These are phyloP conservation scores for Fusarium piperis DNA, from an alignment of 2,329 filamentous ascomycete species.

Conservation along the genomic window DNA sequence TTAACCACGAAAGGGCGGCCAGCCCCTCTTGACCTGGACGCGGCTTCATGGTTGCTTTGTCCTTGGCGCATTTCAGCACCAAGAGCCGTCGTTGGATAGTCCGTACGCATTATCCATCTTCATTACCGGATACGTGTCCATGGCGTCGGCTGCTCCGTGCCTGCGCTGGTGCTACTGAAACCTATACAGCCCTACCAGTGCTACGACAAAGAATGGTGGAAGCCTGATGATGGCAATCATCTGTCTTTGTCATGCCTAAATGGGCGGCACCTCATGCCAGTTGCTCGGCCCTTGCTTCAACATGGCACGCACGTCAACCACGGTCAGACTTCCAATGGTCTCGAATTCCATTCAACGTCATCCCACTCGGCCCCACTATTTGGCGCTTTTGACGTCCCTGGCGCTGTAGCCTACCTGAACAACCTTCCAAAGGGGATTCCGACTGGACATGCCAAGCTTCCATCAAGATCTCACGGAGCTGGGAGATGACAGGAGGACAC, in stretches of 20 bases:
- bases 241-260: neutral
- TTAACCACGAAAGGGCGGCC: neutral
- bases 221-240: neutral
- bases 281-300: neutral
- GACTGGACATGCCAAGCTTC: slow-evolving; percentile 6
- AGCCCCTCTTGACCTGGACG: neutral
- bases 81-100: neutral
- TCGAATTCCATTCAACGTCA: neutral
- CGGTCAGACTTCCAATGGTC: neutral
- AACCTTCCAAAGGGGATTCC: neutral
- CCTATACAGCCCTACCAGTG: neutral
- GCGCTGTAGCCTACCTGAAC: neutral
- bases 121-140: neutral
- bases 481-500: neutral
- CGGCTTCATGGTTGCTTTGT: neutral
- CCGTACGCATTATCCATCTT: neutral
- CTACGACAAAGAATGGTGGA: neutral
- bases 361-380: neutral
- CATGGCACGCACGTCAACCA: neutral
- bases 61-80: neutral
- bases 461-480: neutral
- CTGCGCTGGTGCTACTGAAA: neutral
- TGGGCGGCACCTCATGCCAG: neutral
- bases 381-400: slow-evolving; percentile 4
- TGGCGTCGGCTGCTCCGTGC: neutral